Base-by-base conservation (phyloP, 176 grass and related monocot species). In the Puya raimondii region DNA sequence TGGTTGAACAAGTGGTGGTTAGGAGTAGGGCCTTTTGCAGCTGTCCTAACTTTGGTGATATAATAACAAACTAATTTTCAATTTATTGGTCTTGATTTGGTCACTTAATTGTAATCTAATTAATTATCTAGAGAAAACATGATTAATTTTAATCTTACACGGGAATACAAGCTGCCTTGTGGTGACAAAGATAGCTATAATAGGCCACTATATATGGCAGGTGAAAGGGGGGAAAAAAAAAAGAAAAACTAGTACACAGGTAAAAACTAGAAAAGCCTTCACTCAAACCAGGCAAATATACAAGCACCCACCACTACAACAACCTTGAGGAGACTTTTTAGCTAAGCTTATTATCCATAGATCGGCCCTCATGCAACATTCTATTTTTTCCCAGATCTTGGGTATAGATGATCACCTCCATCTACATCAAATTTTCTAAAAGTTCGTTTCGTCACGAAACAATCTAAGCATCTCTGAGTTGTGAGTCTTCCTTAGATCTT, bases 271-370 rank as follows among this genome's bases (percentile, higher is more conserved):
- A 61, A 61, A 20, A 61, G 21, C 56, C 56, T 18, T 20, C 21
- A 61, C 56, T 42, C 4, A 42, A 42, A 42, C 33, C 33, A 42
- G 33, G 33, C 4, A 5, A 42, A 4, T 42, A 42, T 42, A 42
- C 5, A 42, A 42, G 4, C 33, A 42, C 33, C 5, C 33, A 42
- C 33, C 33, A 42, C 56, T 18, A 61, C 56, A 61, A 61, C 56
- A 21, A 61, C 56, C 56, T 59, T 61, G n/a, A 61, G 56, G 56
- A 21, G 56, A 61, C 56, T 20, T 61, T 59, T 59, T 18, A 59
- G 54, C n/a, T 59, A 59, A 59, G n/a, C 16, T 59, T 18, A 4
- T 16, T 59, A 10, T 61, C 56, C 6, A 61, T 61, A 61, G 56
- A 15, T 57, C 14, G 13, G 13, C 33, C 33, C 33, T 42, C 33